Conservation (phyloP, 164 flowering plant species). For the Cinnamomum micranthum region DNA sequence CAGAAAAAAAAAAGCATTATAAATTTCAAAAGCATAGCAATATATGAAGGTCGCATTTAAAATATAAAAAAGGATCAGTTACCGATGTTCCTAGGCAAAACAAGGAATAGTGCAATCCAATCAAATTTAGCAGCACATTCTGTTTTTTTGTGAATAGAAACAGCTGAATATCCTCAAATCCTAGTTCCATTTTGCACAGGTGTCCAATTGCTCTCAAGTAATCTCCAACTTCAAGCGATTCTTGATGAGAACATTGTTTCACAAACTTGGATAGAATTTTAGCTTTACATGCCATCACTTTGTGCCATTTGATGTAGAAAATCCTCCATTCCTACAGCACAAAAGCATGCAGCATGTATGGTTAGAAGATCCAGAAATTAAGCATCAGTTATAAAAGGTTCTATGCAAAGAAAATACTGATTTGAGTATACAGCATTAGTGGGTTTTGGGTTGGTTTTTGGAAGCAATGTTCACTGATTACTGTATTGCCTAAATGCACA, state of each 20-base stretch:
- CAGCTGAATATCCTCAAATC: constrained; percentile 61
- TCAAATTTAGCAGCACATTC: constrained; percentile 57
- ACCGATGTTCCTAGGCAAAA: constrained; percentile 53
- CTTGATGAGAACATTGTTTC: constrained; percentile 31
- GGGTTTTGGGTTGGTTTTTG: background rate
- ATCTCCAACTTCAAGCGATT: constrained; percentile 56
- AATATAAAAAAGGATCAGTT: constrained; percentile 14
- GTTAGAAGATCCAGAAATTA: background rate
- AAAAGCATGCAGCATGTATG: background rate
- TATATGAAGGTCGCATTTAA: background rate
- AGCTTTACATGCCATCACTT: constrained; percentile 50
- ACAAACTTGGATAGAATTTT: constrained; percentile 35
- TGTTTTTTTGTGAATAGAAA: constrained; percentile 52
- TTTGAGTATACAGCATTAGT: background rate
- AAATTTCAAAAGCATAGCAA: background rate
- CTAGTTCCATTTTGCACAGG: constrained; percentile 35
- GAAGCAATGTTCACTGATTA: background rate
- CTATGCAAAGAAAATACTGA: no score
- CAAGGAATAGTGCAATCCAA: constrained; percentile 72
- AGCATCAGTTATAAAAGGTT: no score
- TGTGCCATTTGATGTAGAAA: constrained; percentile 50
- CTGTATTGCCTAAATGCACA: background rate
- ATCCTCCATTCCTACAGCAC: constrained; percentile 60
- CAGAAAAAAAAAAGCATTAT: background rate
- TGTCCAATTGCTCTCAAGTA: constrained; percentile 44